phyloP scores from a whole-genome alignment of 371 early-diverging fungal genomes.

The Circinella umbellata region DNA sequence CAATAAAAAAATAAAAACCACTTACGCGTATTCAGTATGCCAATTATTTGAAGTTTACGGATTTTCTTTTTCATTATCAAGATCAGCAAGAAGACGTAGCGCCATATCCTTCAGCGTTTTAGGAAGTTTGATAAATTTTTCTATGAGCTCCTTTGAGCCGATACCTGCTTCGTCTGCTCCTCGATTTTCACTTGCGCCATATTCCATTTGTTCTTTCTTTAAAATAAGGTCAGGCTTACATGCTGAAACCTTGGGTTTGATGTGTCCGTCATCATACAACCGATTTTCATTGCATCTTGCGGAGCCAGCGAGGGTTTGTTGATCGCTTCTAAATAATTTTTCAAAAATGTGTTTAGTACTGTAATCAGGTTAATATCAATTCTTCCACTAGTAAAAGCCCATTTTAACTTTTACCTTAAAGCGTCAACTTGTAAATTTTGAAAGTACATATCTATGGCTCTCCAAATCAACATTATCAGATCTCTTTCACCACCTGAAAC shows the following conservation, averaged over 20 bases:
- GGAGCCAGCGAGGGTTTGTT: background rate
- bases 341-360: no score
- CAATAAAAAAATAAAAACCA: background rate
- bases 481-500: background rate
- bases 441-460: background rate
- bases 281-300: background rate
- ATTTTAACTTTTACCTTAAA: background rate
- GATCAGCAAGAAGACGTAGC: background rate
- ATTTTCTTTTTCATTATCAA: background rate
- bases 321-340: background rate
- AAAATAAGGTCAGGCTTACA: background rate
- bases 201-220: background rate
- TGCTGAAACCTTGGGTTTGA: background rate
- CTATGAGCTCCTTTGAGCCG: background rate
- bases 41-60: background rate
- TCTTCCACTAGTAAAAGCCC: no score
- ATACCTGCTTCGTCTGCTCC: background rate
- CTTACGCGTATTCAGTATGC: background rate
- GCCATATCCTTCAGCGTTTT: background rate
- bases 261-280: background rate
- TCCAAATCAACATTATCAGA: background rate
- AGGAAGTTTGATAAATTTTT: background rate
- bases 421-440: background rate
- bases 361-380: no score
- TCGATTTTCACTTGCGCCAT: background rate